phyloP scores from a whole-genome alignment of 73 alveolate species.

The Tetrahymena elliotti region DNA sequence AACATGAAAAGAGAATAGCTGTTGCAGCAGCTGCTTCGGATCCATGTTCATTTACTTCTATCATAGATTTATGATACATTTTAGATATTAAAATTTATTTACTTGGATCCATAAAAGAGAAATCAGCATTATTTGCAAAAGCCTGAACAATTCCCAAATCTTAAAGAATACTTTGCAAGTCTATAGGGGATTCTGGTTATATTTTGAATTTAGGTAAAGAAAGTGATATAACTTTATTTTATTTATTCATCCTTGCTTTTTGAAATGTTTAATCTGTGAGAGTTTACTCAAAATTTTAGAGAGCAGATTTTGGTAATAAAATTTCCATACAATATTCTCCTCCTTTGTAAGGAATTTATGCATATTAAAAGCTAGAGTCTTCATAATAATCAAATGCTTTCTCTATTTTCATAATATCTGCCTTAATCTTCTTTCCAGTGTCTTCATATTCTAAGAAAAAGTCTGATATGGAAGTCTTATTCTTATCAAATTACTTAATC shows the following conservation, averaged over 20 bases:
- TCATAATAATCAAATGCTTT: background rate
- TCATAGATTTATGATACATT: background rate
- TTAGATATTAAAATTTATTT: background rate
- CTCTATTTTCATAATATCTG: background rate
- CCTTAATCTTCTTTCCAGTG: background rate
- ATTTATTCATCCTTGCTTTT: background rate
- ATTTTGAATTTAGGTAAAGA: background rate
- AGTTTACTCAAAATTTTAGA: background rate
- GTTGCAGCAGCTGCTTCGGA: background rate
- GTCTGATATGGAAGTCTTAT: background rate
- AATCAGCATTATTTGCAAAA: background rate
- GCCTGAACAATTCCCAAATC: background rate
- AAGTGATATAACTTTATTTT: too few species aligned
- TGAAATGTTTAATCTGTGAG: background rate
- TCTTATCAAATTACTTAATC: background rate
- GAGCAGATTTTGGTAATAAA: background rate
- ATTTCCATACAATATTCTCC: background rate
- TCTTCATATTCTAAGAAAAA: background rate
- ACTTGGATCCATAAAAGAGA: background rate
- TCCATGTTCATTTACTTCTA: background rate
- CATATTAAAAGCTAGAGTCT: background rate
- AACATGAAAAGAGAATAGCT: background rate
- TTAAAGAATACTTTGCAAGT: background rate
- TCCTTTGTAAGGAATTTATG: background rate
- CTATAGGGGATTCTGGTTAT: background rate